Base-by-base conservation (phyloP, 1,139 yeast species). In the Protomyces pachydermus region DNA sequence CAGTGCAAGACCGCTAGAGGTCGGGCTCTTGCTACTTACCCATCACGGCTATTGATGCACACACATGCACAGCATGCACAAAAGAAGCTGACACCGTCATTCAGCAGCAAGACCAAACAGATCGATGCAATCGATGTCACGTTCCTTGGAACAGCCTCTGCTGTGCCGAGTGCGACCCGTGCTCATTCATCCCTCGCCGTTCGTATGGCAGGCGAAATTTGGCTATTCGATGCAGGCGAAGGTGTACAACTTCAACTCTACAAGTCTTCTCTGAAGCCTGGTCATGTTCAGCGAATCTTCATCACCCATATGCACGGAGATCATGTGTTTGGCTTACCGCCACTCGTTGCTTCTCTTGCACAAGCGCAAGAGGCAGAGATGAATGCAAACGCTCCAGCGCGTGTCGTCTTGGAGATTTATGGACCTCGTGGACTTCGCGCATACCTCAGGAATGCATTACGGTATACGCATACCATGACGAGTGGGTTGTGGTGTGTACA, bases 301-400 rank as follows among this genome's bases (percentile, higher is more conserved):
- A 38, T 61, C 23, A 61, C 65, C 14, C 65, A 61, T 55, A 53
- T 61, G 56, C 65, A 61, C 37, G 65, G 65, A 6, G 65, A 61
- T 32, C 65, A 61, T 46, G 60, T 54, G 18, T 61, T 61, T 38
- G 65, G 65, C 5, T 28, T 60, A 48, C 57, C 37, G 23, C 64
- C 58, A 20, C 51, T 46, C n/a, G 58, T 60, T 14, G 32, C 53
- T 28, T 45, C 58, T 28, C 23, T 60, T 18, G 58, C 64, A 14
- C 56, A 51, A 38, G 20, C 16, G 25, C 20, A n/a, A 12, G 12
- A n/a, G 18, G 48, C 20, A 18, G 8, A 18, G 18, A 10, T 6
- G 0, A 12, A 42, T 10, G 23, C 48, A n/a, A 10, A 42, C 16
- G 23, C 48, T n/a, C n/a, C 42, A 16, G 23, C 14, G 25, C 14